Percentiles rank a stretch among this genome's conserved stretches.
Evolutionary conservation across 805 yeast species (phyloP).

Genomic region (Blastobotrys peoriensis): DNA sequence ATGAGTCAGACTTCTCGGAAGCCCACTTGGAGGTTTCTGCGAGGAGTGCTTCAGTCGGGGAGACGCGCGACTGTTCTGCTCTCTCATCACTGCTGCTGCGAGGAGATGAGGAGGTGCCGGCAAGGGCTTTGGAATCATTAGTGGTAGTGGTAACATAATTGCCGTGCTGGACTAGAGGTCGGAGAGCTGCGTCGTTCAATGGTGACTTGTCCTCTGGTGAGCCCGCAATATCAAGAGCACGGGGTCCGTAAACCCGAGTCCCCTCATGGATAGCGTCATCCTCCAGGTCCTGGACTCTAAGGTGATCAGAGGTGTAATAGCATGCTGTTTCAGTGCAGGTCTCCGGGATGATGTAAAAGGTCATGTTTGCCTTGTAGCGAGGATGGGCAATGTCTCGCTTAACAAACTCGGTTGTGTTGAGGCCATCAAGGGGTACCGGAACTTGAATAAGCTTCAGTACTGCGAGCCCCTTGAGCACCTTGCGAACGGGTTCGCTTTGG

Average conservation of each 20-base stretch:
- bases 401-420: constrained; percentile 39
- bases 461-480: constrained; percentile 5
- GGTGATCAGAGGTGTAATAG: constrained; percentile 4
- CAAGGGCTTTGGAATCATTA: no score
- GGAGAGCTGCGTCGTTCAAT: no score
- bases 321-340: constrained; percentile 6
- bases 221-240: neutral
- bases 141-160: no score
- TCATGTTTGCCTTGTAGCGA: constrained; percentile 57
- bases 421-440: constrained; percentile 7
- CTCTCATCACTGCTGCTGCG: no score
- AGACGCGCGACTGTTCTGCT: no score
- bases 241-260: constrained; percentile 1
- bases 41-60: no score
- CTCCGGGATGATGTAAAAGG: constrained; percentile 49
- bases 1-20: no score
- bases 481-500: constrained; percentile 2
- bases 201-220: neutral
- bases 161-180: no score
- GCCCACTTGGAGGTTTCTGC: no score
- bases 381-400: constrained; percentile 58
- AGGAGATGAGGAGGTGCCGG: no score
- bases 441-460: constrained; percentile 17
- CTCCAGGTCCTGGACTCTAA: constrained; percentile 5
- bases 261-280: neutral